Evolutionary conservation across 176 grass and related monocot genomes (phyloP), one percentile per base, ranked within the genome.

Genomic region (Musa itinerans): DNA sequence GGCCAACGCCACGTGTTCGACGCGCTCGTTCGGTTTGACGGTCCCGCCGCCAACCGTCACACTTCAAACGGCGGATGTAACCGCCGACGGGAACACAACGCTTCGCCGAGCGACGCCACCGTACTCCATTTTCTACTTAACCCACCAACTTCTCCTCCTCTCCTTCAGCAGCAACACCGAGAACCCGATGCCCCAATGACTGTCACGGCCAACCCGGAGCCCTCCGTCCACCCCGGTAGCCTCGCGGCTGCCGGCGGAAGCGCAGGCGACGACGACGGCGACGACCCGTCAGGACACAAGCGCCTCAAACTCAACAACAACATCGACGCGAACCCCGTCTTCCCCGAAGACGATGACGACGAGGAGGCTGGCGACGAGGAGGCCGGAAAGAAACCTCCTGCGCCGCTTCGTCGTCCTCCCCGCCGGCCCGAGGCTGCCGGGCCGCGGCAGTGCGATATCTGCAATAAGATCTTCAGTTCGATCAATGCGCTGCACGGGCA

Each of bases 401-500:
- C 66, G 5, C 34, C 26, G 5, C 24, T 0, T 10, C 66, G 24
- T 1, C 23, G 22, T 4, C 64, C 64, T 26, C 58, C 17, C n/a
- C 58, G 8, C 2, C 8, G 1, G 8, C 58, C 58, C 2, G 11
- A 12, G 63, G 21, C 24, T 14, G 29, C 26, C 2, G 26, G 14
- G 7, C 27, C 27, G 2, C 66, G 19, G 34, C 25, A 49, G 11
- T 69, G 66, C 29, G 19, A 17, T 1, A 43, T 69, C 11, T 69
- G 67, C 67, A 50, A 50, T 16, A 19, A 69, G 67, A 19, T 29
- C 14, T 69, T 50, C 13, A 9, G 16, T 17, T 69, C 67, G 4
- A 10, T n/a, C 14, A 49, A 69, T 9, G 67, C 67, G 29, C 67
- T 69, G 67, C 67, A 69, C 34, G 34, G 66, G 12, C 66, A 69